Evolutionary conservation across 371 early-diverging fungal species (phyloP).

Genomic region (Rhizopus sp.): DNA sequence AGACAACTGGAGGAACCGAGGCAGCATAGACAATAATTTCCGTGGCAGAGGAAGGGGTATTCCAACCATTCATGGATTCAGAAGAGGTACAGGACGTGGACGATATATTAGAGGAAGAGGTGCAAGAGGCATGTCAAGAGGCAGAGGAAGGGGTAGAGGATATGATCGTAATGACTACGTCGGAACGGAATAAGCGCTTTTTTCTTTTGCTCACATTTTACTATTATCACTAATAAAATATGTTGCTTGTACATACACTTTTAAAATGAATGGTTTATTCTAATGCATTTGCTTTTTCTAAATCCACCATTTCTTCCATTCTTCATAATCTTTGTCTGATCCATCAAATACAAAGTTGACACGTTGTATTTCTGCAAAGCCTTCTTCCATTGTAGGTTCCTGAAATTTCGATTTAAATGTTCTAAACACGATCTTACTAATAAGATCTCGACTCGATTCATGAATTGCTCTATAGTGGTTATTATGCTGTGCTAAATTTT

Average conservation of each 20-base stretch:
- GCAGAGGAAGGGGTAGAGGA: conserved; percentile 18
- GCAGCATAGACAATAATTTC: background rate
- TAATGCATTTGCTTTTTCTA: conserved; percentile 13
- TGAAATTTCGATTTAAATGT: conserved; percentile 53
- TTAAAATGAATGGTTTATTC: background rate
- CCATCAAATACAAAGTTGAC: conserved; percentile 70
- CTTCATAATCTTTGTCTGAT: conserved; percentile 30
- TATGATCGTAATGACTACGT: background rate
- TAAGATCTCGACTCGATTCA: conserved; percentile 28
- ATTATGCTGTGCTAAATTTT: conserved; percentile 77
- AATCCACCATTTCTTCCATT: conserved; percentile 54
- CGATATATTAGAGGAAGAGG: conserved; percentile 17
- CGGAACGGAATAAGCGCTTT: background rate
- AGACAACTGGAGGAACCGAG: conserved; percentile 17
- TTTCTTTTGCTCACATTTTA: background rate
- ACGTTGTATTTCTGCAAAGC: conserved; percentile 62
- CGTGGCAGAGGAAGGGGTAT: conserved; percentile 8
- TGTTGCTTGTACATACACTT: background rate
- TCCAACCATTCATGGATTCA: background rate
- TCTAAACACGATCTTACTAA: conserved; percentile 62
- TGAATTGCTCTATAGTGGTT: conserved; percentile 64
- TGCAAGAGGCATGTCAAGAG: conserved; percentile 25
- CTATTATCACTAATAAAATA: conserved; percentile 2
- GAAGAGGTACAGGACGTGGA: conserved; percentile 18
- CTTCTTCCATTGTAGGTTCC: conserved; percentile 59